Base-by-base conservation (phyloP, 2,329 filamentous ascomycete species). In the Hypoxylon sp. region DNA sequence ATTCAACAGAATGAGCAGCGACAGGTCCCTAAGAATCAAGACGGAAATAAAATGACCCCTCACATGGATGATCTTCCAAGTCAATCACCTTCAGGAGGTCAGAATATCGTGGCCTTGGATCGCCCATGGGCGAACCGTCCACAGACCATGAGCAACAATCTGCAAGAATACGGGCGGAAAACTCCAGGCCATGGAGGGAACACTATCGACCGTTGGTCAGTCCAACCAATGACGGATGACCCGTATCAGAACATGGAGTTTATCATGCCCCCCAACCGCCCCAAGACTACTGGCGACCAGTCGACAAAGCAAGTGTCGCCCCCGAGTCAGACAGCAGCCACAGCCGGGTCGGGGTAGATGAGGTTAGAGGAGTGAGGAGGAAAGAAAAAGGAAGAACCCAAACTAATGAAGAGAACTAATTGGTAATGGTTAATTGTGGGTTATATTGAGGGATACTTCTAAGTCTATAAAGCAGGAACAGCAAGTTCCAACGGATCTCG, bases 401-500 rank as follows among this genome's bases (percentile, higher is more conserved):
- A 47, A 27, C 8, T 15, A 48, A 32, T 27, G 21, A 55, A 27
- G 15, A 56, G 6, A 44, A 21, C 21, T 29, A 60, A 24, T 13
- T 31, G 3, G 44, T 21, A 32, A 21, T 3, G 21, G 24, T 50
- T 44, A 44, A 44, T 44, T 4, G 39, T 44, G n/a, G 39, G 7
- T 11, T 65, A 46, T 39, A 64, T 67, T 63, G 21, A 58, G 35
- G 4, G 21, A 46, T 32, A 10, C 11, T 48, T 64, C 19, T 53
- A 62, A 44, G n/a, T 70, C 75, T 79, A 88, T 77, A 92, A 83
- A 27, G 88, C 89, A 72, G 88, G 85, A 66, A 91, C 85, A 7
- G 91, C 89, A 69, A 85, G 82, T 78, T 94, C 92, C 69, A 92
- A 74, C 15, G 91, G 87, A 71, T 89, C 85, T 76, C 92, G 87